Evolutionary conservation across 1,284 basidiomycete genomes (phyloP).

Genomic region (Boletus albobrunnescens): DNA sequence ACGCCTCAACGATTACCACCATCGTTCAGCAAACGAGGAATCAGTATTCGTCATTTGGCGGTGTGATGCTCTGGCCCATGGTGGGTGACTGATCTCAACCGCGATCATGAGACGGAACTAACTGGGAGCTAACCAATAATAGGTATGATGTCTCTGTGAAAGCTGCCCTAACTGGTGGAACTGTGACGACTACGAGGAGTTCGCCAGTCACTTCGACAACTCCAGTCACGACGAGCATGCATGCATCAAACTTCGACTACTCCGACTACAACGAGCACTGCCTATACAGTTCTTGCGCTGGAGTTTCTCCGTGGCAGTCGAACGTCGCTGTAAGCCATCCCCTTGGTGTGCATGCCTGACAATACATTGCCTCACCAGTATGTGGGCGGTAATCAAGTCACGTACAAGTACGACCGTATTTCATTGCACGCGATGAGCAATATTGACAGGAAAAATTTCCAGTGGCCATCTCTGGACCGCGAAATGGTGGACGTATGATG

Average conservation of each 20-base stretch:
- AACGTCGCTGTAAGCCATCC: slow-evolving; percentile 39
- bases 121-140: slow-evolving; percentile 17
- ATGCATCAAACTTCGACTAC: slow-evolving; percentile 23
- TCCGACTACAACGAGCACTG: not conserved
- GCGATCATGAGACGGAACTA: not conserved
- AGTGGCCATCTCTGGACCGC: slow-evolving; percentile 26
- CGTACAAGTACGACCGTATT: slow-evolving; percentile 12
- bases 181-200: slow-evolving; percentile 18
- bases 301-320: slow-evolving; percentile 46
- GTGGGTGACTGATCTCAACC: slow-evolving; percentile 14
- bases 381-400: slow-evolving; percentile 21
- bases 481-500: slow-evolving; percentile 18
- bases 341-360: not conserved
- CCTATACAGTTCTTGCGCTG: slow-evolving; percentile 46
- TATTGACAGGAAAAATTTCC: slow-evolving; percentile 1
- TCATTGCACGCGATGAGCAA: not conserved
- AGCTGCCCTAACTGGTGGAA: slow-evolving; percentile 14
- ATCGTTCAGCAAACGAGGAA: slow-evolving; percentile 45
- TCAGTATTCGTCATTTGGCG: slow-evolving; percentile 61
- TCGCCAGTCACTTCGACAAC: slow-evolving; percentile 2
- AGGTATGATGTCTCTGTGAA: slow-evolving; percentile 28
- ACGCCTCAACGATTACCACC: slow-evolving; percentile 41
- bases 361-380: slow-evolving; percentile 6
- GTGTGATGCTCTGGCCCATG: slow-evolving; percentile 64
- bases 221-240: not conserved